These are phyloP conservation scores for Trametes hirsuta DNA, from an alignment of 1,284 basidiomycete genomes.

Conservation along the genomic window DNA sequence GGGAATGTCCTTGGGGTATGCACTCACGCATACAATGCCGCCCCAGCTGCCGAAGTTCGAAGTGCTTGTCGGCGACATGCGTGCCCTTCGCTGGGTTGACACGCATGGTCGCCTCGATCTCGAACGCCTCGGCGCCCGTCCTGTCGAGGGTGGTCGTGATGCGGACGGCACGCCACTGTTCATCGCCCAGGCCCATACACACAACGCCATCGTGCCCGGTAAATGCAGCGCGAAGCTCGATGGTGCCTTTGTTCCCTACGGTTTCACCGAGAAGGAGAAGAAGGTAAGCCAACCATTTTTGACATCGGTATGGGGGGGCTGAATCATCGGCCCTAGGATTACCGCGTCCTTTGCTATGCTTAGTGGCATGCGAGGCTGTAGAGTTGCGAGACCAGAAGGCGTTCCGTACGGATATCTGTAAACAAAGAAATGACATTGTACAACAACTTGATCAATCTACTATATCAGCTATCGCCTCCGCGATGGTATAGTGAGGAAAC, in stretches of 20 bases:
- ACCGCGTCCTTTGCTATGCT: conserved; percentile 46
- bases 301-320: background rate
- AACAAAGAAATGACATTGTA: conserved; percentile 2
- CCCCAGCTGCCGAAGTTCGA: conserved; percentile 60
- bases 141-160: conserved; percentile 72
- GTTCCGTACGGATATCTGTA: background rate
- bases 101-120: conserved; percentile 50
- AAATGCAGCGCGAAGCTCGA: conserved; percentile 62
- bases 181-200: conserved; percentile 59
- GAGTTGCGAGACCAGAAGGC: background rate
- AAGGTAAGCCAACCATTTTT: conserved; percentile 37
- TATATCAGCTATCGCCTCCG: background rate
- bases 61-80: conserved; percentile 66
- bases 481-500: too few species aligned
- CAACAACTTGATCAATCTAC: background rate
- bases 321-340: conserved; percentile 36
- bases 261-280: conserved; percentile 50
- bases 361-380: conserved; percentile 13
- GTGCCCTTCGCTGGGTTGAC: conserved; percentile 61
- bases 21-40: background rate
- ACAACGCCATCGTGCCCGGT: conserved; percentile 59
- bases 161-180: conserved; percentile 62
- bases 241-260: conserved; percentile 57
- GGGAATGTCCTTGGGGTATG: background rate
- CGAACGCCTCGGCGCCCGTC: conserved; percentile 44